Evolutionary conservation across 2,329 filamentous ascomycete genomes (phyloP).

Genomic region (Plectosphaerella cucumerina): DNA sequence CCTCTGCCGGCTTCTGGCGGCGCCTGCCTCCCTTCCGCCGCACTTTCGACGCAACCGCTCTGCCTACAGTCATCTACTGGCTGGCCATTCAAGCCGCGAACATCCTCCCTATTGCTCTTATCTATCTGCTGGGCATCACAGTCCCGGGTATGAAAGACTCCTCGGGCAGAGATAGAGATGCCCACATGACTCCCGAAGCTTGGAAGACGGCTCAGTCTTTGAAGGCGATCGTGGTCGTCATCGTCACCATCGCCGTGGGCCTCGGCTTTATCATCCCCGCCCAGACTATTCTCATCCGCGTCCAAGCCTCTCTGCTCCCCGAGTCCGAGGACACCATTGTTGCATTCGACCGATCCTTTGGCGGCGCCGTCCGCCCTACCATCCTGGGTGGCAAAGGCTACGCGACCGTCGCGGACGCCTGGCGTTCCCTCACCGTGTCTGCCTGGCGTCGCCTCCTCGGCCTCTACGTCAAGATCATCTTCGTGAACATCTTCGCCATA

Average conservation of each 20-base stretch:
- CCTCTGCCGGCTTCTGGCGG: slow-evolving; percentile 58
- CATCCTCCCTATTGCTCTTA: slow-evolving; percentile 36
- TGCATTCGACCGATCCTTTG: slow-evolving; percentile 84
- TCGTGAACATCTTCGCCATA: slow-evolving; percentile 45
- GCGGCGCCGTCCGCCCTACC: slow-evolving; percentile 69
- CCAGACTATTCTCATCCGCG: slow-evolving; percentile 70
- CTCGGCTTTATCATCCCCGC: slow-evolving; percentile 70
- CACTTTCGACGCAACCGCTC: slow-evolving; percentile 63
- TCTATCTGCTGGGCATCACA: slow-evolving; percentile 33
- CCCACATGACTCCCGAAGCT: slow-evolving; percentile 29
- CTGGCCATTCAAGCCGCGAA: slow-evolving; percentile 48
- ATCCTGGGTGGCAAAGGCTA: slow-evolving; percentile 70
- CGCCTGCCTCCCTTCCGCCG: slow-evolving; percentile 64
- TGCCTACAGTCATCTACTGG: slow-evolving; percentile 62
- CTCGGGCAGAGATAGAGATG: slow-evolving; percentile 28
- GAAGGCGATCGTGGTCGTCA: slow-evolving; percentile 42
- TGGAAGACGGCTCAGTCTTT: slow-evolving; percentile 30
- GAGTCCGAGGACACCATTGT: slow-evolving; percentile 80
- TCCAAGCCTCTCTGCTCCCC: slow-evolving; percentile 82
- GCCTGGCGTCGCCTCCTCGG: slow-evolving; percentile 71
- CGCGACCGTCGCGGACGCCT: slow-evolving; percentile 70
- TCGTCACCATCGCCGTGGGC: slow-evolving; percentile 45
- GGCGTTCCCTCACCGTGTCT: slow-evolving; percentile 70
- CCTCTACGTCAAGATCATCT: slow-evolving; percentile 68
- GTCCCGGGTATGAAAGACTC: slow-evolving; percentile 27